These are phyloP conservation scores for Phytophthora colocasiae DNA, from an alignment of 352 stramenopile genomes.

Conservation along the genomic window DNA sequence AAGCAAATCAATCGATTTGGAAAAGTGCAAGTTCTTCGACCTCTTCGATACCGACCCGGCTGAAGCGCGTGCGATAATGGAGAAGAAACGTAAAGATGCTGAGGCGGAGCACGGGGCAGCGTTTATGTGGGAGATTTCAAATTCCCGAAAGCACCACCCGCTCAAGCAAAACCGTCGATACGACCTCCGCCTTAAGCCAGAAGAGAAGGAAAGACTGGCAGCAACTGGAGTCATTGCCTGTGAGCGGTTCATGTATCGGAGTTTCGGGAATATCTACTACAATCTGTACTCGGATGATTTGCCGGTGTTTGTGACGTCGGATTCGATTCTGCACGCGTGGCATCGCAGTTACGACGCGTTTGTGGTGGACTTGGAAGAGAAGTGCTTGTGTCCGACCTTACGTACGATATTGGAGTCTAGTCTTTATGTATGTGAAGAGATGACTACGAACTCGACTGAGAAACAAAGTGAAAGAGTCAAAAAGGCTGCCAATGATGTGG, in stretches of 20 bases:
- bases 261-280: constrained; percentile 41
- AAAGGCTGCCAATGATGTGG: constrained; percentile 5
- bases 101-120: constrained; percentile 7
- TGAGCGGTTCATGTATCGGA: constrained; percentile 14
- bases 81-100: constrained; percentile 2
- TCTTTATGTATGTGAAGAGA: not conserved
- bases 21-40: constrained; percentile 22
- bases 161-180: constrained; percentile 24
- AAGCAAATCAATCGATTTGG: constrained; percentile 1
- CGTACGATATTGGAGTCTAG: not conserved
- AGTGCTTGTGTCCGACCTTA: constrained; percentile 8
- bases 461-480: not conserved
- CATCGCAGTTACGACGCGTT: constrained; percentile 45
- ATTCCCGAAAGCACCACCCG: constrained; percentile 11
- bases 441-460: not conserved
- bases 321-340: constrained; percentile 46
- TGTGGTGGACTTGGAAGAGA: constrained; percentile 25
- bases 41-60: constrained; percentile 28
- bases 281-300: constrained; percentile 38
- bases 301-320: constrained; percentile 41
- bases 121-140: constrained; percentile 8
- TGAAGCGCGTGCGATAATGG: not conserved
- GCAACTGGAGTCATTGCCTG: constrained; percentile 20
- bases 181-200: constrained; percentile 26
- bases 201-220: constrained; percentile 28